phyloP scores from a whole-genome alignment of 2,329 filamentous ascomycete genomes.

The Cytospora leucostoma region DNA sequence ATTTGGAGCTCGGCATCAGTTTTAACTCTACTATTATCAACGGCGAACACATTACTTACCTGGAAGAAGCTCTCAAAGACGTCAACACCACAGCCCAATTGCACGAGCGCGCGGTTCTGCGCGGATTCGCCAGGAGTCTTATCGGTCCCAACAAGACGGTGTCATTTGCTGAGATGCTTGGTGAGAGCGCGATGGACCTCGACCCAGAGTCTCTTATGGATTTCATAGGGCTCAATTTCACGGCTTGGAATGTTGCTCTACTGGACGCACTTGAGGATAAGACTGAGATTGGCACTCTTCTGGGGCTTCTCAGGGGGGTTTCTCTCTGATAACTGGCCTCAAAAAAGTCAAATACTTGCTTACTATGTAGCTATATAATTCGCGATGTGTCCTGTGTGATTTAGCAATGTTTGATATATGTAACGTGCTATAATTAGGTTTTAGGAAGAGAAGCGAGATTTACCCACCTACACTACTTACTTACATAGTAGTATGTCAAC shows the following conservation, averaged over 20 bases:
- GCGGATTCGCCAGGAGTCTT: neutral
- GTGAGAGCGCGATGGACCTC: neutral
- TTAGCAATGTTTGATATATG: too few species aligned
- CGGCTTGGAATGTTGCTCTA: neutral
- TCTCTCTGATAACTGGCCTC: neutral
- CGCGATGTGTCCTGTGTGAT: too few species aligned
- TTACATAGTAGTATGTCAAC: too few species aligned
- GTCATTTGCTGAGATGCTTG: neutral
- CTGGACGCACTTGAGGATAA: neutral
- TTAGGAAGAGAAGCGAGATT: too few species aligned
- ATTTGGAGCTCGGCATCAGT: slow-evolving; percentile 38
- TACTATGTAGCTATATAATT: too few species aligned
- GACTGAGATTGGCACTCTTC: neutral
- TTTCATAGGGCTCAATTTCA: neutral
- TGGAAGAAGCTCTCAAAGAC: slow-evolving; percentile 46
- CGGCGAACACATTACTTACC: slow-evolving; percentile 45
- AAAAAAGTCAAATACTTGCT: too few species aligned
- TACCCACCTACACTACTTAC: too few species aligned
- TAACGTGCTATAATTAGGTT: too few species aligned
- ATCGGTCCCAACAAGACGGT: neutral
- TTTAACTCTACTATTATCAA: slow-evolving; percentile 46
- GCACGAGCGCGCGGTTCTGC: neutral
- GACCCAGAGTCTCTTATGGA: neutral
- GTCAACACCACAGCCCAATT: slow-evolving; percentile 21
- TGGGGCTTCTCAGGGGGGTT: neutral